Evolutionary conservation across 2,329 filamentous ascomycete genomes (phyloP).

Genomic region (Ampelomyces quisqualis): DNA sequence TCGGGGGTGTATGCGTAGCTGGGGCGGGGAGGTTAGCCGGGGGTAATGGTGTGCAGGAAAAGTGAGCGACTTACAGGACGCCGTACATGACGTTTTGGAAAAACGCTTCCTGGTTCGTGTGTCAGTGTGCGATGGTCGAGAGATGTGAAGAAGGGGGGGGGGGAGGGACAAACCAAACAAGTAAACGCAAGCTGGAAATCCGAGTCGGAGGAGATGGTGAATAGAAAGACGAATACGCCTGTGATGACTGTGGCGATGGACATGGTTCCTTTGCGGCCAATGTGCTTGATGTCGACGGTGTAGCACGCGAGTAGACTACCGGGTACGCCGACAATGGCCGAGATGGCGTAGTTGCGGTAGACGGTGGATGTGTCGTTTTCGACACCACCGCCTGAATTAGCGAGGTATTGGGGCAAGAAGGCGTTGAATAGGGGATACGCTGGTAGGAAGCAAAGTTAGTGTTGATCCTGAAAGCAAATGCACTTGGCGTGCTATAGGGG

Average conservation of each 20-base stretch:
- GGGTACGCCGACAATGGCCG: conserved; percentile 72
- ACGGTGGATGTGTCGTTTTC: conserved; percentile 42
- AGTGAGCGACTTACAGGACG: conserved; percentile 50
- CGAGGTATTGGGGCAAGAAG: conserved; percentile 84
- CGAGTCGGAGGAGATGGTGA: conserved; percentile 59
- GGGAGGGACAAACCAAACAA: too few relatives aligned
- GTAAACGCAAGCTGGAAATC: conserved; percentile 64
- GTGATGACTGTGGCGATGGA: conserved; percentile 67
- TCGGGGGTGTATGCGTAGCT: conserved; percentile 73
- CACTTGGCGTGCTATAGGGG: too few relatives aligned
- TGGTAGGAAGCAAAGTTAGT: too few relatives aligned
- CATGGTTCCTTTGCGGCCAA: conserved; percentile 72
- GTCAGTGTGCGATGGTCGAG: too few relatives aligned
- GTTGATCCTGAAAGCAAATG: too few relatives aligned
- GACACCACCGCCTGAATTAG: conserved; percentile 51
- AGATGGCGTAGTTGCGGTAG: conserved; percentile 83
- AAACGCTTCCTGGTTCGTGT: too few relatives aligned
- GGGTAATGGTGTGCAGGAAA: background rate
- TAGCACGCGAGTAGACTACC: conserved; percentile 74
- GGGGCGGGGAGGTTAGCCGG: background rate
- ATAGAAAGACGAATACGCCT: conserved; percentile 68
- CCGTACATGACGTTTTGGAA: conserved; percentile 63
- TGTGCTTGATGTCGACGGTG: conserved; percentile 69
- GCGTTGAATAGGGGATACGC: conserved; percentile 87
- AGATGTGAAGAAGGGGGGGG: too few relatives aligned